Conservation (phyloP, 768 basidiomycete species). For the Albatrellus ellisii region DNA sequence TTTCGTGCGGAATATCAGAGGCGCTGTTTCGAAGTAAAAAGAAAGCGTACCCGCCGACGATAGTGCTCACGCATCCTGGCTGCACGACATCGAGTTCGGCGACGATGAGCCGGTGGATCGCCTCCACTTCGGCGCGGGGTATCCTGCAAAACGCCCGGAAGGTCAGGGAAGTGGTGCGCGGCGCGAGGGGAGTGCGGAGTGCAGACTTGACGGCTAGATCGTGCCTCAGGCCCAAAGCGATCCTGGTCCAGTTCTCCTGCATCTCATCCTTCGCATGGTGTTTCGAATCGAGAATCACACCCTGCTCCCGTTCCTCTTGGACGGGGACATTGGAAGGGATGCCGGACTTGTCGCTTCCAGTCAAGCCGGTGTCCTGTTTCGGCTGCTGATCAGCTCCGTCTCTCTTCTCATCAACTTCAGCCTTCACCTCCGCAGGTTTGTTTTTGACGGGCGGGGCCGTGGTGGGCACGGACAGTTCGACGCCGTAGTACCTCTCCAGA, state of each 20-base stretch:
- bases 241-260: conserved; percentile 27
- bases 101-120: conserved; percentile 59
- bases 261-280: conserved; percentile 1
- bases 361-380: too few relatives aligned
- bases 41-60: conserved; percentile 59
- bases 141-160: conserved; percentile 24
- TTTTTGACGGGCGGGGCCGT: not conserved
- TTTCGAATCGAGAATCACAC: conserved; percentile 2
- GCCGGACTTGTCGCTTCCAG: too few relatives aligned
- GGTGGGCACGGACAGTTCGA: conserved; percentile 17
- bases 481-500: conserved; percentile 53
- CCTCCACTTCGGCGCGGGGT: conserved; percentile 61
- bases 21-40: too few relatives aligned
- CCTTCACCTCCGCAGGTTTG: not conserved
- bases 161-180: too few relatives aligned
- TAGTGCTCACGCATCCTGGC: conserved; percentile 56
- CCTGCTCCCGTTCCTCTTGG: conserved; percentile 14
- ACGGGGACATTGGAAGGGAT: too few relatives aligned
- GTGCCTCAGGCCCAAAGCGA: conserved; percentile 43
- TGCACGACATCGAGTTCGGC: conserved; percentile 48
- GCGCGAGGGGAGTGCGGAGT: not conserved
- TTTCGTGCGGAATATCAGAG: not conserved
- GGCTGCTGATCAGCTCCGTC: too few relatives aligned
- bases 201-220: conserved; percentile 40
- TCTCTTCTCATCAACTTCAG: too few relatives aligned